A percentile compares a stretch with the other conserved stretches of the same genome.
Evolutionary conservation across 2,329 filamentous ascomycete species (phyloP).

Genomic region (Alternaria conjuncta): DNA sequence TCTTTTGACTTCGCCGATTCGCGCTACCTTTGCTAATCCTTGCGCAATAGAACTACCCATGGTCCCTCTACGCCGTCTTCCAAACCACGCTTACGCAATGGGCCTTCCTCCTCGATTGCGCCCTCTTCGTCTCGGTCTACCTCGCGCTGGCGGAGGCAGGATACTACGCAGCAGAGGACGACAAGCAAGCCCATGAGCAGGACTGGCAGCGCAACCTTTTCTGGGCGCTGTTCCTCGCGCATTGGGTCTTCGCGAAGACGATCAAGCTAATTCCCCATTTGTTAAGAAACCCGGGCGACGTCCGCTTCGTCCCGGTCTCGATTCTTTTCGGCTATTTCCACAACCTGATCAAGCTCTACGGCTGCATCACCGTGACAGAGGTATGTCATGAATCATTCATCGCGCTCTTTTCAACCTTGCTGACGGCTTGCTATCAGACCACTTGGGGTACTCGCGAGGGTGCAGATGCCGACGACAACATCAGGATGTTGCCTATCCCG

Average conservation of each 20-base stretch:
- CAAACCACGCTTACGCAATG: constrained; percentile 91
- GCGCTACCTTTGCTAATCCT: constrained; percentile 33
- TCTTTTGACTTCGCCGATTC: constrained; percentile 29
- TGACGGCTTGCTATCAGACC: constrained; percentile 64
- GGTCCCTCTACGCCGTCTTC: constrained; percentile 93
- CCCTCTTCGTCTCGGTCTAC: constrained; percentile 41
- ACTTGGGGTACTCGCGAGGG: constrained; percentile 95
- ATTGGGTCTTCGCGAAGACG: constrained; percentile 80
- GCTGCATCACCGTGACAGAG: constrained; percentile 71
- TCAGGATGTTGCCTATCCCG: constrained; percentile 48
- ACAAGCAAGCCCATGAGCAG: constrained; percentile 20
- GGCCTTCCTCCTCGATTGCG: constrained; percentile 77
- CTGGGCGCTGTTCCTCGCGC: constrained; percentile 43
- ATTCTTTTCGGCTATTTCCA: constrained; percentile 93
- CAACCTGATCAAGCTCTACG: constrained; percentile 89
- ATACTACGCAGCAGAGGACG: constrained; percentile 31
- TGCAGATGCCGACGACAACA: constrained; percentile 73
- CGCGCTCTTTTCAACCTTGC: constrained; percentile 11
- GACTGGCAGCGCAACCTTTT: constrained; percentile 35
- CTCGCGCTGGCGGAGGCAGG: constrained; percentile 40
- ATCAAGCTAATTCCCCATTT: constrained; percentile 91
- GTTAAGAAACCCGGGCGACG: constrained; percentile 79
- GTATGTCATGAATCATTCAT: constrained; percentile 34
- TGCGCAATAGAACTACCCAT: constrained; percentile 73
- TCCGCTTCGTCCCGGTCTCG: constrained; percentile 81